phyloP scores from a whole-genome alignment of 805 yeast species.

The Monosporozyma aerobia region DNA sequence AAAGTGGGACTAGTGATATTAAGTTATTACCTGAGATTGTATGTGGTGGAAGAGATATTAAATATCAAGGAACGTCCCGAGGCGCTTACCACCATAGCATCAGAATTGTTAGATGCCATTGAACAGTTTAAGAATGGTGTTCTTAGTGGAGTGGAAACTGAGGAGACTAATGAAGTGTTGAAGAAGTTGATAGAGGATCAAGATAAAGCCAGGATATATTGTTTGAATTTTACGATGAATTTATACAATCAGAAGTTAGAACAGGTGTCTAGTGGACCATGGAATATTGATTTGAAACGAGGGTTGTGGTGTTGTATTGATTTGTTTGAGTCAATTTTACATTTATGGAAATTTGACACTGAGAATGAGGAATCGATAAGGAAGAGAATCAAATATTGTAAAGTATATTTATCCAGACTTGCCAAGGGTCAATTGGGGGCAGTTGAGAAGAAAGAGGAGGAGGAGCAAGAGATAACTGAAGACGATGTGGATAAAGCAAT shows the following conservation, averaged over 20 bases:
- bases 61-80: constrained; percentile 48
- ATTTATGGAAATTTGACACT: constrained; percentile 17
- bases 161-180: constrained; percentile 27
- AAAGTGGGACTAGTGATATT: constrained; percentile 18
- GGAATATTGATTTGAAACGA: constrained; percentile 25
- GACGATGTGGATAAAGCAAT: not conserved
- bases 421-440: constrained; percentile 19
- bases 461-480: not conserved
- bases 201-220: constrained; percentile 45
- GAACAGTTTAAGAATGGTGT: constrained; percentile 44
- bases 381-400: constrained; percentile 23
- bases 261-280: constrained; percentile 40
- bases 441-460: constrained; percentile 1
- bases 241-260: constrained; percentile 43
- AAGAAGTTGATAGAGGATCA: constrained; percentile 46
- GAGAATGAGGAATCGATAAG: constrained; percentile 8
- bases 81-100: constrained; percentile 51
- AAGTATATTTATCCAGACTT: constrained; percentile 20
- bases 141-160: constrained; percentile 8
- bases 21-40: constrained; percentile 35
- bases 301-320: constrained; percentile 29
- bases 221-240: constrained; percentile 47
- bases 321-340: constrained; percentile 14
- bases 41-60: constrained; percentile 67
- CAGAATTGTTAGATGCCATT: constrained; percentile 56